Percentiles rank a stretch among this genome's conserved stretches.
phyloP scores from a whole-genome alignment of 257 asterid species.

The Datura wrightii region DNA sequence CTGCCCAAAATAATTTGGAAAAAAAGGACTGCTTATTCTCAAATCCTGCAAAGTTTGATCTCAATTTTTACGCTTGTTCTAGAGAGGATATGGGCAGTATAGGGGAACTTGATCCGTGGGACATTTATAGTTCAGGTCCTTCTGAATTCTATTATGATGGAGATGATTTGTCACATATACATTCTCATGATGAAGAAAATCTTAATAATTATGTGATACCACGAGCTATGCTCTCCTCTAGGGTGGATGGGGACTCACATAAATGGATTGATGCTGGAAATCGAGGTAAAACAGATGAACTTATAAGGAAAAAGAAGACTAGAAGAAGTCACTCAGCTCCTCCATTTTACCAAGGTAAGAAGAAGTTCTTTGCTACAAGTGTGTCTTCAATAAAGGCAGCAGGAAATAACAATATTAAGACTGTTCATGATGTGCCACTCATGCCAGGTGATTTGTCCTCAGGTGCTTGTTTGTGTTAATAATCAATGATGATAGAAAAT shows the following conservation, averaged over 20 bases:
- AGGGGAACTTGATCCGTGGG: conserved; percentile 41
- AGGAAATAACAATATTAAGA: conserved; percentile 38
- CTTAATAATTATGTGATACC: conserved; percentile 35
- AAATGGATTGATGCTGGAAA: conserved; percentile 40
- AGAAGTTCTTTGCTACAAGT: conserved; percentile 54
- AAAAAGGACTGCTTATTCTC: conserved; percentile 46
- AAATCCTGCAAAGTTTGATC: conserved; percentile 42
- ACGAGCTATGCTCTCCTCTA: conserved; percentile 11
- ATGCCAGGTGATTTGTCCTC: conserved; percentile 45
- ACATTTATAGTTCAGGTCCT: conserved; percentile 35
- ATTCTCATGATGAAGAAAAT: conserved; percentile 41
- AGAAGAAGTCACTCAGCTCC: conserved; percentile 89
- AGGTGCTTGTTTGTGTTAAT: background rate
- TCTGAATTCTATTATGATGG: conserved; percentile 45
- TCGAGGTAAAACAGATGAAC: conserved; percentile 37
- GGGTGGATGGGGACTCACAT: conserved; percentile 33
- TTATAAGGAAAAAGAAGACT: conserved; percentile 46
- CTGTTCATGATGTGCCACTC: conserved; percentile 31
- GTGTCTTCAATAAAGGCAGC: conserved; percentile 47
- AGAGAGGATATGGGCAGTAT: conserved; percentile 41
- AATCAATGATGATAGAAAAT: background rate
- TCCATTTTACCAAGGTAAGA: conserved; percentile 71
- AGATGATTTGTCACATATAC: conserved; percentile 43
- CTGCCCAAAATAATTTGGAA: conserved; percentile 37
- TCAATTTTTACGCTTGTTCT: conserved; percentile 33